A percentile compares a stretch with the other conserved stretches of the same genome.
phyloP scores from a whole-genome alignment of 306 rosid genomes.

The Quercus dentata region DNA sequence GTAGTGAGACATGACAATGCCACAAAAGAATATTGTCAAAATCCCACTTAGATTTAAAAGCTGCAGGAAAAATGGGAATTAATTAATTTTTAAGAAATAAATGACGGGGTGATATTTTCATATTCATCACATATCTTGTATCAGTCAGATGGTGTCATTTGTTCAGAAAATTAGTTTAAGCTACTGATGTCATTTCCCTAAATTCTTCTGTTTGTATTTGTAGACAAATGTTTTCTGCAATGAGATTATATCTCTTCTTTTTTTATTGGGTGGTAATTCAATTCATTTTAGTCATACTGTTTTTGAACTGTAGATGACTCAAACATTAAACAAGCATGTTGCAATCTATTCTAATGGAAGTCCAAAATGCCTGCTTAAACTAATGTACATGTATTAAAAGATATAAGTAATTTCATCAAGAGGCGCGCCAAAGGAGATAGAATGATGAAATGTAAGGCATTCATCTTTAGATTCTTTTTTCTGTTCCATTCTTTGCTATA shows the following conservation, averaged over 20 bases:
- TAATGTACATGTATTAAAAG: too few relatives aligned
- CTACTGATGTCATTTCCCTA: too few relatives aligned
- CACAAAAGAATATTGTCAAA: constrained; percentile 83
- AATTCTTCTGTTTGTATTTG: not conserved
- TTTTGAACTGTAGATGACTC: not conserved
- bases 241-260: not conserved
- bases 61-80: constrained; percentile 29
- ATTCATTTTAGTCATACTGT: not conserved
- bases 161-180: too few relatives aligned
- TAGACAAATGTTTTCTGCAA: not conserved
- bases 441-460: not conserved
- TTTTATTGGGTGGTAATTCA: not conserved
- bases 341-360: too few relatives aligned
- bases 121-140: not conserved
- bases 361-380: too few relatives aligned
- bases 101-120: not conserved
- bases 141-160: too few relatives aligned
- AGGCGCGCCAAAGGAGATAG: not conserved
- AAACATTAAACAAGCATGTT: not conserved
- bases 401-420: too few relatives aligned
- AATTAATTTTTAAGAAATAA: not conserved
- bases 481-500: not conserved
- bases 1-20: constrained; percentile 86
- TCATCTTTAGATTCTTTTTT: not conserved
- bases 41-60: constrained; percentile 80